Base-by-base conservation (phyloP, 2,329 filamentous ascomycete genomes). In the Sclerotinia sclerotiorum region DNA sequence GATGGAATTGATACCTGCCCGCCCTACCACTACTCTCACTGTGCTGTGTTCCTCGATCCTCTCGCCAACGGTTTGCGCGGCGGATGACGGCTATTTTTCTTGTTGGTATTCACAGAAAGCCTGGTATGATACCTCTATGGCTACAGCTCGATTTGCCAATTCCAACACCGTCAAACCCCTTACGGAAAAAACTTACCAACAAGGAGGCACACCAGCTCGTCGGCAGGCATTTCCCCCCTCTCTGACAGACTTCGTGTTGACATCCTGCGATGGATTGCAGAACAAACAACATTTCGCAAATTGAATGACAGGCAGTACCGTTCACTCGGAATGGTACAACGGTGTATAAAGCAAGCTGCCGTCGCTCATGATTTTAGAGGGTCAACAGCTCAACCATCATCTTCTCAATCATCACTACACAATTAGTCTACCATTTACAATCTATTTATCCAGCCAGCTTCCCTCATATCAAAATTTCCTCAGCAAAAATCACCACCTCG, bases 311-410 rank as follows among this genome's bases (percentile, higher is more conserved):
- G 72, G 69, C 64, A 66, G 73, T 73, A 74, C 76, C 74, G 68
- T 69, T 70, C 57, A 69, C 68, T 75, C 74, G 76, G 75, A 72
- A 76, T 76, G 71, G 74, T 74, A 72, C 72, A 71, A 76, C 72
- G 68, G 70, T 49, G 63, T 76, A 76, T 76, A 77, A 76, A 76
- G 72, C 70, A 73, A 70, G 70, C 67, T 73, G 67, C 72, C 72
- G 72, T 70, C 71, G 69, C 72, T 68, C 70, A 70, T 73, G 68
- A 70, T 56, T 70, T 64, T 66, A 54, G 17, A 60, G 49, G 52
- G 65, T 70, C 51, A 70, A 69, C 70, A 58, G 62, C 60, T 67
- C 62, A 52, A 63, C 56, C 60, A 62, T 64, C 58, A 70, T 27
- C n/a, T 67, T 56, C 32, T n/a, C 42, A 35, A 48, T 62, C 66